Evolutionary conservation across 805 yeast species (phyloP), one percentile per base, ranked within the genome.

Genomic region (Candida multigemmis): DNA sequence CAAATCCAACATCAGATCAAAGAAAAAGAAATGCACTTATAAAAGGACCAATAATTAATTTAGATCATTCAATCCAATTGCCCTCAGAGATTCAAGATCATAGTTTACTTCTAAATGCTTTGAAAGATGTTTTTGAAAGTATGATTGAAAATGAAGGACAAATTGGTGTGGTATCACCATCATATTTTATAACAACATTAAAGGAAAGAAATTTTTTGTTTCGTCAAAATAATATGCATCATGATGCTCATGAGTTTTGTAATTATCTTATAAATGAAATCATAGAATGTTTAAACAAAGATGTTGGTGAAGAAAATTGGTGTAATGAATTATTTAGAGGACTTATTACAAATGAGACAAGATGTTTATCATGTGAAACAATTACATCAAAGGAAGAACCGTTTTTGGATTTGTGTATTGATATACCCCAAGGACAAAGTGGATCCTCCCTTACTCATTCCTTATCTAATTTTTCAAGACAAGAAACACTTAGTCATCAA

Each of bases 211-310:
- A 89, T 48, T 82, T 77, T 40, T 59, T 89, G 42, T 91, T 91
- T 51, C 65, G 94, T 35, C 78, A 85, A 31, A 76, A 82, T 22
- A 60, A 60, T 38, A 87, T 86, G 95, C 98, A 91, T 50, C 98
- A 91, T 48, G 98, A 91, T 60, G 96, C 97, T 4, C 98, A 91
- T 53, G 98, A 91, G 55, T 91, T 91, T 52, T 67, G 87, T 46
- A 89, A 87, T 49, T 87, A 82, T 45, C 50, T 87, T 39, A 60
- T 91, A 28, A 91, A 91, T 51, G 71, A 60, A 38, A 62, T 65
- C 12, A 57, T 69, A 9, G 86, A 82, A 36, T 65, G 80, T 11
- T 59, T 81, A 26, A 72, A 69, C 15, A 46, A 37, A 41, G 52
- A 56, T 37, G 16, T 38, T 22, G 54, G 53, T 5, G 23, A 35